Conservation (phyloP, 306 rosid species). For the Castanea mollissima region DNA sequence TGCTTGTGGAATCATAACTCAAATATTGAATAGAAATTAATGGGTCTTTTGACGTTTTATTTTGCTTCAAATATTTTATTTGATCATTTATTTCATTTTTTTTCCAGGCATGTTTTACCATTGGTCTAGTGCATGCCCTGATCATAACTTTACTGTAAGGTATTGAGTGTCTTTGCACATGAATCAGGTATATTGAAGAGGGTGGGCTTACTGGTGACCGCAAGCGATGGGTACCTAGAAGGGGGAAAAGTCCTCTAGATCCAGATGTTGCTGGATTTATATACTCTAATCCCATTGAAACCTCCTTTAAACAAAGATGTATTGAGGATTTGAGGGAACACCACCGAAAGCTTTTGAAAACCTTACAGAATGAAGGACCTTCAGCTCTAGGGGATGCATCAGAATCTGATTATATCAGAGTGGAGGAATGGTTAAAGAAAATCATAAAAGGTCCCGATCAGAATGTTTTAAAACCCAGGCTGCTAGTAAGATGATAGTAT, state of each 20-base stretch:
- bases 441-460: slow-evolving; percentile 82
- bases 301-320: slow-evolving; percentile 91
- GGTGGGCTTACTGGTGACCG: slow-evolving; percentile 99
- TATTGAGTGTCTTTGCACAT: slow-evolving; percentile 26
- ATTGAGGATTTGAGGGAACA: slow-evolving; percentile 65
- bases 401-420: slow-evolving; percentile 79
- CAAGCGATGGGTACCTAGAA: slow-evolving; percentile 92
- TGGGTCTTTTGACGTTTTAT: background rate
- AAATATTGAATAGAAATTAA: background rate
- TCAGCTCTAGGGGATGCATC: slow-evolving; percentile 75
- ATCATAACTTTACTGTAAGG: background rate
- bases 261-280: slow-evolving; percentile 93
- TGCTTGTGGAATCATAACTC: background rate
- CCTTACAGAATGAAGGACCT: slow-evolving; percentile 71
- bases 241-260: slow-evolving; percentile 92
- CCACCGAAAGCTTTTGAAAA: slow-evolving; percentile 69
- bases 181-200: slow-evolving; percentile 72
- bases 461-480: slow-evolving; percentile 86
- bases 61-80: background rate
- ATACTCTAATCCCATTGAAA: slow-evolving; percentile 89
- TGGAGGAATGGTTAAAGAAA: slow-evolving; percentile 74
- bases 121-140: slow-evolving; percentile 8
- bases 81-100: slow-evolving; percentile 13
- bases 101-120: slow-evolving; percentile 16
- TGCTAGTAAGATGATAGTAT: slow-evolving; percentile 93